Base-by-base conservation (phyloP, 2,329 filamentous ascomycete genomes). In the Plectosphaerella plurivora region DNA sequence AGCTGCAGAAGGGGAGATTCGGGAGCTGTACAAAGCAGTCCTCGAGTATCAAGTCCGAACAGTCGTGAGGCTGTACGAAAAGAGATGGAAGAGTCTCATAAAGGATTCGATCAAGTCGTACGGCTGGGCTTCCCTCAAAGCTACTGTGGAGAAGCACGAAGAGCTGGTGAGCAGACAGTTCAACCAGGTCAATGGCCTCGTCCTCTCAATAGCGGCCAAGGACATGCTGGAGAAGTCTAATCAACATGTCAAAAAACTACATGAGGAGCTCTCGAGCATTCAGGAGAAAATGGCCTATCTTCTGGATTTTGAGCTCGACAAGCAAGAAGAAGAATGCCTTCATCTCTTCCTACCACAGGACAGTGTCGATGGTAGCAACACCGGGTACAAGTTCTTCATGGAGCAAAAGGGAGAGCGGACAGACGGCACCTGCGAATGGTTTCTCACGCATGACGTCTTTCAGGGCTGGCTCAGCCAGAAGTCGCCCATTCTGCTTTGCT, bases 11-110 rank as follows among this genome's bases (percentile, higher is more conserved):
- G n/a, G 11, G 3, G 39, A 42, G 16, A 10, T 42, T 5, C 16
- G 16, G 39, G 39, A 42, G 39, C 61, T 72, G 6, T 72, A 72
- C 50, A 47, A 63, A 28, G 35, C 54, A 12, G 65, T 72, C 36
- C 57, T 71, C n/a, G 60, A 63, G 5, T 72, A 71, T 36, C 68
- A 71, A 48, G 45, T 70, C n/a, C 51, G 50, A 22, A 67, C 60
- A 36, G 62, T 68, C 15, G 47, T 72, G 7, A 55, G 67, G 28
- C 66, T 70, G 50, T 66, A 64, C 46, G 55, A 50, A n/a, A 59
- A 39, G 24, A 16, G 47, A 11, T 11, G 57, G 10, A 42, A 16
- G 18, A 52, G 44, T 5, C 56, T 55, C 33, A 24, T 25, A 0
- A 33, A 55, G 2, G 64, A 63, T 35, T 36, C 55, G 15, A 1